phyloP scores from a whole-genome alignment of 83 land plant genomes.

The Picea engelmannii region DNA sequence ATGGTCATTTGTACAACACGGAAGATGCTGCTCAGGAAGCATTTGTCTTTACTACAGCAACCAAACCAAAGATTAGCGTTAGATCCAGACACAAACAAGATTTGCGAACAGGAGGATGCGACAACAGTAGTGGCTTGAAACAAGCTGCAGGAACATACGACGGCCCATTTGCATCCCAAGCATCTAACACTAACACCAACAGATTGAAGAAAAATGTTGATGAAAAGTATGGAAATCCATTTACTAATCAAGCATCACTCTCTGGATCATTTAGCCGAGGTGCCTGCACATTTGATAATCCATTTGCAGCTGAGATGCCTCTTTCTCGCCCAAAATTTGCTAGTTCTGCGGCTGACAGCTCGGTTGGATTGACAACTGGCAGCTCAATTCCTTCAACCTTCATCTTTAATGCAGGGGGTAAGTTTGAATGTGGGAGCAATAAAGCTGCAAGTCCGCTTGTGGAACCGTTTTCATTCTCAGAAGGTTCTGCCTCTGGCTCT shows the following conservation, averaged over 20 bases:
- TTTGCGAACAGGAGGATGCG: neutral
- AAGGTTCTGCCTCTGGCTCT: too few relatives aligned
- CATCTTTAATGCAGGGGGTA: slow-evolving; percentile 20
- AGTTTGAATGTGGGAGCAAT: neutral
- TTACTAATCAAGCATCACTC: slow-evolving; percentile 6
- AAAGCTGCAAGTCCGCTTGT: slow-evolving; percentile 1
- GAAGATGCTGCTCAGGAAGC: too few relatives aligned
- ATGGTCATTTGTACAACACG: too few relatives aligned
- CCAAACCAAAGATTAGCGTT: neutral
- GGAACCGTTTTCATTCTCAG: neutral
- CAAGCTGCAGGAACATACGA: neutral
- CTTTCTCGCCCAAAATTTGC: neutral
- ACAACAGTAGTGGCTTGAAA: neutral
- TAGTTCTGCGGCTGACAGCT: neutral
- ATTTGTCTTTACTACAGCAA: neutral
- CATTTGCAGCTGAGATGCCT: neutral
- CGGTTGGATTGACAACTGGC: neutral
- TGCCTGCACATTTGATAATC: neutral
- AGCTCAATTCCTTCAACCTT: slow-evolving; percentile 8
- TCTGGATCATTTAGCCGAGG: neutral
- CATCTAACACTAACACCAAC: neutral
- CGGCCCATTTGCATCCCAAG: neutral
- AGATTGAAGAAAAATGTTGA: neutral
- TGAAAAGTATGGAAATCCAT: slow-evolving; percentile 7
- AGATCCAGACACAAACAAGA: neutral